These are phyloP conservation scores for Sinapis alba DNA, from an alignment of 441 rosid species.

Conservation along the genomic window DNA sequence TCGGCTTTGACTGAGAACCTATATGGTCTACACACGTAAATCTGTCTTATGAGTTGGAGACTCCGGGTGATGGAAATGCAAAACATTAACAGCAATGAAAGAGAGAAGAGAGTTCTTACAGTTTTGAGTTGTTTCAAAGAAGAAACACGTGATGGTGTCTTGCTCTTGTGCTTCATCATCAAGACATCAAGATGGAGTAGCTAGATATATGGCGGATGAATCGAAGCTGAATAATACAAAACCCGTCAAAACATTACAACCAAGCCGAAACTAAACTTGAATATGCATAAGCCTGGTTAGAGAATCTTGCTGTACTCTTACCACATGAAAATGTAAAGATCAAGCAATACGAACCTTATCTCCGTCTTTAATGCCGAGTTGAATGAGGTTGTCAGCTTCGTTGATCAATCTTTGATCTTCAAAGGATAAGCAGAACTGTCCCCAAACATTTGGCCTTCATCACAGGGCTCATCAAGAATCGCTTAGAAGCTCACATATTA, in stretches of 20 bases:
- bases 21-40: slow-evolving; percentile 17
- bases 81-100: not conserved
- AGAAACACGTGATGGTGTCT: slow-evolving; percentile 27
- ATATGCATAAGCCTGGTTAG: not conserved
- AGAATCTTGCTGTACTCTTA: not conserved
- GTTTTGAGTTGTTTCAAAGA: slow-evolving; percentile 38
- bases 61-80: not conserved
- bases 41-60: not conserved
- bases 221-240: slow-evolving; percentile 55
- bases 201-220: slow-evolving; percentile 66
- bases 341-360: slow-evolving; percentile 61
- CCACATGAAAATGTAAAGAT: slow-evolving; percentile 14
- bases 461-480: slow-evolving; percentile 1
- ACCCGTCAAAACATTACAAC: not conserved
- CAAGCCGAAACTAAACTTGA: not conserved
- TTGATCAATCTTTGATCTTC: slow-evolving; percentile 59
- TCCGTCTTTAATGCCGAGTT: slow-evolving; percentile 78
- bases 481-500: not conserved
- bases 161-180: slow-evolving; percentile 44
- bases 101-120: slow-evolving; percentile 42
- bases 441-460: slow-evolving; percentile 84
- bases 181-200: slow-evolving; percentile 38
- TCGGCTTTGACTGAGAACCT: slow-evolving; percentile 46
- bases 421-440: slow-evolving; percentile 74
- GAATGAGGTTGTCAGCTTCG: slow-evolving; percentile 53